Percentiles rank a stretch among this genome's conserved stretches.
Conservation (phyloP, 495 filamentous ascomycete genomes). For the Daldinia bambusicola region DNA sequence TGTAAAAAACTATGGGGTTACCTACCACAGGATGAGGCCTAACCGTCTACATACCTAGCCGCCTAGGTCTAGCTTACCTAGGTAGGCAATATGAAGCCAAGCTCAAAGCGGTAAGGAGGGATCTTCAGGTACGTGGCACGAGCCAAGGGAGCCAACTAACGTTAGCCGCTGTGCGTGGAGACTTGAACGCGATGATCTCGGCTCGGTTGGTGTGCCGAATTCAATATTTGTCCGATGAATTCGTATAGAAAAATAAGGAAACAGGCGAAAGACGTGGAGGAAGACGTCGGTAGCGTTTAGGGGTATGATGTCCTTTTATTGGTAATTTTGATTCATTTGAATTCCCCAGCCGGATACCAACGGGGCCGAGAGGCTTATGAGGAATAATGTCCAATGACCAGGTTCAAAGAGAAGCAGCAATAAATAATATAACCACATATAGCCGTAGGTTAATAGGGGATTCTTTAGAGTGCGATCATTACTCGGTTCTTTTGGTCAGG, state of each 20-base stretch:
- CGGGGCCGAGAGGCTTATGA: slow-evolving; percentile 19
- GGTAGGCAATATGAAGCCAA: slow-evolving; percentile 20
- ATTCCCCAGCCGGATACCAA: slow-evolving; percentile 16
- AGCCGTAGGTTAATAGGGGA: slow-evolving; percentile 22
- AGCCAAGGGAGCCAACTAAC: slow-evolving; percentile 7
- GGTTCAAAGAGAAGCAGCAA: slow-evolving; percentile 37
- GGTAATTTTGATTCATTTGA: slow-evolving; percentile 36
- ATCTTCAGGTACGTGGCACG: slow-evolving; percentile 41
- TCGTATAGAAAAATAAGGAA: slow-evolving; percentile 2
- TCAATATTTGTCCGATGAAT: slow-evolving; percentile 1
- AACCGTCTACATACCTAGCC: too few species aligned
- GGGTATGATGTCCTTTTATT: slow-evolving; percentile 9
- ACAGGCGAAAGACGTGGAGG: not conserved
- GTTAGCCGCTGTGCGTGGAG: slow-evolving; percentile 27
- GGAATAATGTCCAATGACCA: slow-evolving; percentile 31
- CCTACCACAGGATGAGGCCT: slow-evolving; percentile 10
- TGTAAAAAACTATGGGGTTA: slow-evolving; percentile 1
- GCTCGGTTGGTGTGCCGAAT: not conserved
- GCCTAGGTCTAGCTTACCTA: not conserved
- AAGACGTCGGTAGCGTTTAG: not conserved
- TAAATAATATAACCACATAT: slow-evolving; percentile 42
- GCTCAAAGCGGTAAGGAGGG: slow-evolving; percentile 38
- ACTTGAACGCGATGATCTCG: slow-evolving; percentile 11
- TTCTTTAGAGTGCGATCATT: not conserved
- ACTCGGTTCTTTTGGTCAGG: slow-evolving; percentile 28